Base-by-base conservation (phyloP, 495 filamentous ascomycete species). In the Lasiosphaeriaceae sp. region DNA sequence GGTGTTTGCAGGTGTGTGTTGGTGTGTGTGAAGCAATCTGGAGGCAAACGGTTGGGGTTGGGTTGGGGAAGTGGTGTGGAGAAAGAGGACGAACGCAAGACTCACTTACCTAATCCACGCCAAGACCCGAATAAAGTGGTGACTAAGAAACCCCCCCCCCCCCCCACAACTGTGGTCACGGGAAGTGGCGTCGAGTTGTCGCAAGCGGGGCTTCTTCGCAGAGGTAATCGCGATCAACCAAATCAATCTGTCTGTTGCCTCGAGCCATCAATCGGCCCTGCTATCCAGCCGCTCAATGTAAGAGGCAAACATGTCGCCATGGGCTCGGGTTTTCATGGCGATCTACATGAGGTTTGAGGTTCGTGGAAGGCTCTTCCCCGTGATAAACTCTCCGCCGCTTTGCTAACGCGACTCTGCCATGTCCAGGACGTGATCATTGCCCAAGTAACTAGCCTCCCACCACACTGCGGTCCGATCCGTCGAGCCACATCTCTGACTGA, bases 371-470 rank as follows among this genome's bases (percentile, higher is more conserved):
- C 39, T 5, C 5, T 17, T 16, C 16, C 16, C 14, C 39, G 14
- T n/a, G n/a, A n/a, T n/a, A 43, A 4, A 16, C 39, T 14, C 0
- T 12, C 39, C 39, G 14, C 12, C 39, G 1, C 14, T 17, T 14
- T 43, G 39, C 39, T 43, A 12, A 43, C 39, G 17, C n/a, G 12
- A 11, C n/a, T 43, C 14, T 43, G 39, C 39, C 5, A 31, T 9
- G 9, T 54, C 16, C 23, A 74, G 71, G 60, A 71, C 43, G 37
- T 56, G 29, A 60, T 74, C 46, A 66, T 74, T 46, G 50, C 29
- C 23, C 52, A 49, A 58, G 71, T 74, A 68, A 39, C 56, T 46
- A 34, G 20, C 17, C 53, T 12, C 19, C 39, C 20, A 37, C 46
- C 11, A 11, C 12, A 19, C 39, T 17, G 7, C 14, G 5, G n/a